A percentile compares a stretch with the other conserved stretches of the same genome.
Evolutionary conservation across 148 eudicot genomes (phyloP).

Genomic region (Spergularia marina): DNA sequence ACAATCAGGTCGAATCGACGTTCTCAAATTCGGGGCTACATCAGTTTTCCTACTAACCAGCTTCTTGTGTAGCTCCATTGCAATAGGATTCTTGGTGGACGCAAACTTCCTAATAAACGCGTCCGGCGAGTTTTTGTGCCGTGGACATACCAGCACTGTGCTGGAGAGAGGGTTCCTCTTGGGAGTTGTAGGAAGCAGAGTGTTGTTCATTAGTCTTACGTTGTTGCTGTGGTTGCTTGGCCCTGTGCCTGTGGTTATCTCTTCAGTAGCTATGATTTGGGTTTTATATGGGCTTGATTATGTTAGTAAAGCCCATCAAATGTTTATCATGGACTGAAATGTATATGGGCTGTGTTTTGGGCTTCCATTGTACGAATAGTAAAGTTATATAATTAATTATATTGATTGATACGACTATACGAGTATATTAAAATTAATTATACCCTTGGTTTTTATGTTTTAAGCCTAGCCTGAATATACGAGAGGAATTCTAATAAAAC

Average conservation of each 20-base stretch:
- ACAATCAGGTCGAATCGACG: slow-evolving; percentile 42
- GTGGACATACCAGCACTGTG: slow-evolving; percentile 33
- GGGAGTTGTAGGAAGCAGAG: slow-evolving; percentile 56
- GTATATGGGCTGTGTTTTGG: background rate
- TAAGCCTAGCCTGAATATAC: no score
- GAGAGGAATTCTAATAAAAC: no score
- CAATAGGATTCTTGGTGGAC: slow-evolving; percentile 55
- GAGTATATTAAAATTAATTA: no score
- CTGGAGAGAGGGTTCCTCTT: slow-evolving; percentile 64
- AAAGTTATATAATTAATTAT: no score
- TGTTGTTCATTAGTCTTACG: slow-evolving; percentile 57
- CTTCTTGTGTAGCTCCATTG: slow-evolving; percentile 78
- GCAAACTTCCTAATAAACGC: slow-evolving; percentile 74
- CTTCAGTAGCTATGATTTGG: slow-evolving; percentile 54
- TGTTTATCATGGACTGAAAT: background rate
- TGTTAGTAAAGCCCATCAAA: slow-evolving; percentile 11
- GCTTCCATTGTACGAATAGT: no score
- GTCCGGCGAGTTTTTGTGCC: slow-evolving; percentile 27
- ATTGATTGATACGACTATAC: no score
- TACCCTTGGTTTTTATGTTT: no score
- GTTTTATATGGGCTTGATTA: slow-evolving; percentile 67
- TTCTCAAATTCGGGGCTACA: slow-evolving; percentile 60
- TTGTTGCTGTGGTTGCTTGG: slow-evolving; percentile 73
- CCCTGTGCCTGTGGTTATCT: slow-evolving; percentile 49
- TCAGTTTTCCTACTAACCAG: slow-evolving; percentile 51